These are phyloP conservation scores for Pseudogymnoascus sp. DNA, from an alignment of 2,329 filamentous ascomycete species.

Conservation along the genomic window DNA sequence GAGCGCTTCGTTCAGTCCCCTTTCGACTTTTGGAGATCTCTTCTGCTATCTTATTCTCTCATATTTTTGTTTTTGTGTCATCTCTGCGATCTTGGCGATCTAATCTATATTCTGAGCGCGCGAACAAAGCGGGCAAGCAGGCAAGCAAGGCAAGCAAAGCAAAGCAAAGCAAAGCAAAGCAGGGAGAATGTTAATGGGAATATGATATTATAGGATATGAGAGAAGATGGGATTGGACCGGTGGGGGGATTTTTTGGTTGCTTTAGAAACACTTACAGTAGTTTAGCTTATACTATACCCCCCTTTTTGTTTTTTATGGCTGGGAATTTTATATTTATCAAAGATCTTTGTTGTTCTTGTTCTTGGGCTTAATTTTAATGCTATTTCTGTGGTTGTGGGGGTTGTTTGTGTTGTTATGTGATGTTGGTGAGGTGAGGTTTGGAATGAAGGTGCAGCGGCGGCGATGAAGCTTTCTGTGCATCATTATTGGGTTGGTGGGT, in stretches of 20 bases:
- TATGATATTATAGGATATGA: background rate
- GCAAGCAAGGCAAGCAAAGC: too few species aligned
- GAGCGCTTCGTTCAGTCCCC: background rate
- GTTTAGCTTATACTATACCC: background rate
- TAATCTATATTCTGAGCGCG: background rate
- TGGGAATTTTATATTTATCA: background rate
- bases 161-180: too few species aligned
- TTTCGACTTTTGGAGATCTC: background rate
- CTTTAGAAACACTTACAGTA: background rate
- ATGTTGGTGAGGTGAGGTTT: background rate
- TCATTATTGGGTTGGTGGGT: background rate
- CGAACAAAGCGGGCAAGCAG: background rate
- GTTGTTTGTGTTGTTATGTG: background rate
- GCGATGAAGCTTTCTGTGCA: background rate
- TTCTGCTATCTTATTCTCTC: background rate
- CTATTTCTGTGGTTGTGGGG: background rate
- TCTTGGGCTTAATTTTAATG: background rate
- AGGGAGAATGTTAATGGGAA: background rate
- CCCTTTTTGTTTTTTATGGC: background rate
- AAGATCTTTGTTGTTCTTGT: background rate
- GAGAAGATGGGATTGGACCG: background rate
- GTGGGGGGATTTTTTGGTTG: background rate
- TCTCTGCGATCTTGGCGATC: background rate
- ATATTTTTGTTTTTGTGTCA: background rate
- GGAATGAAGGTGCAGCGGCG: background rate